Percentiles rank a stretch among this genome's conserved stretches.
Conservation (phyloP, 1,284 basidiomycete species). For the Rhodotorula sp. region DNA sequence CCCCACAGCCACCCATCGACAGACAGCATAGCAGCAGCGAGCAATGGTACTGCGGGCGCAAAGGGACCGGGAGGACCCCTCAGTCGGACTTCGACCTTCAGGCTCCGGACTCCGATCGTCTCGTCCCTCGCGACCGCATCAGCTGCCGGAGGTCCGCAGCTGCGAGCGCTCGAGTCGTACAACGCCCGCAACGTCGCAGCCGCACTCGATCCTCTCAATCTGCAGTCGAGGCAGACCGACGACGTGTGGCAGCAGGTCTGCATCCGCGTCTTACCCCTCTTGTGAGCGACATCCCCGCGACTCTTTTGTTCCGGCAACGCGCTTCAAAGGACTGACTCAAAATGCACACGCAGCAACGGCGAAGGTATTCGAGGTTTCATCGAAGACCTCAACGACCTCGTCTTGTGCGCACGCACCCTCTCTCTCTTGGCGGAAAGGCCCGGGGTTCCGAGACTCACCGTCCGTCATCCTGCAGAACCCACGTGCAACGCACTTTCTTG, state of each 20-base stretch:
- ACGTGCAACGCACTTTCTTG: constrained; percentile 60
- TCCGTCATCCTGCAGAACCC: constrained; percentile 50
- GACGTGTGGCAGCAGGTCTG: constrained; percentile 42
- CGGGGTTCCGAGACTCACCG: not conserved
- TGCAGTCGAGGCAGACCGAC: constrained; percentile 17
- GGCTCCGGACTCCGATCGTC: not conserved
- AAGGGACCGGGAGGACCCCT: not conserved
- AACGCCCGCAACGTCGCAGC: constrained; percentile 32
- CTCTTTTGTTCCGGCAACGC: not conserved
- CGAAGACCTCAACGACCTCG: constrained; percentile 82
- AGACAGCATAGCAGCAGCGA: too few relatives aligned
- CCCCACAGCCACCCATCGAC: not conserved
- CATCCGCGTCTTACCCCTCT: constrained; percentile 37
- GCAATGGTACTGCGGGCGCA: not conserved
- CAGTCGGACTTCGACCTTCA: not conserved
- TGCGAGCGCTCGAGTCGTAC: constrained; percentile 25
- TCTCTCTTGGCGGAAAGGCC: not conserved
- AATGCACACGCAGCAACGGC: constrained; percentile 66
- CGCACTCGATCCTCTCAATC: constrained; percentile 26
- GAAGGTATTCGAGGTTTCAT: constrained; percentile 83
- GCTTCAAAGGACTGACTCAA: not conserved
- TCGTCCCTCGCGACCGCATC: not conserved
- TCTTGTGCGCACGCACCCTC: constrained; percentile 51
- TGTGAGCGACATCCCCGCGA: constrained; percentile 27
- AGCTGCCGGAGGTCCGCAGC: not conserved